phyloP scores from a whole-genome alignment of 2,329 filamentous ascomycete species.

The Fusarium stilboides region DNA sequence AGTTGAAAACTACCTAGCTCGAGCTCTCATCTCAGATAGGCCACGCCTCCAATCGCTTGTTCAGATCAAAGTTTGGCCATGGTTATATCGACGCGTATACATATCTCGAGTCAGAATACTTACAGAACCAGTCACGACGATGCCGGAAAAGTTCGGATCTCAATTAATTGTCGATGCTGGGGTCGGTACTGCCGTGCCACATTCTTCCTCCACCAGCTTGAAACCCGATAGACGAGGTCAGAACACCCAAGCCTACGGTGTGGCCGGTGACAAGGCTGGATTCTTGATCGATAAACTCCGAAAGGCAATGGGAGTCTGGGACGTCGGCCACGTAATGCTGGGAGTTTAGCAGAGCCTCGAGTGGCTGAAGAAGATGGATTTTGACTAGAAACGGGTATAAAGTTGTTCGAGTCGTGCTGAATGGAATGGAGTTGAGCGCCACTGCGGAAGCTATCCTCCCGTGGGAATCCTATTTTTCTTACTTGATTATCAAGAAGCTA shows the following conservation, averaged over 20 bases:
- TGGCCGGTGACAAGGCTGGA: slow-evolving; percentile 30
- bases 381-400: slow-evolving; percentile 15
- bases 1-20: neutral
- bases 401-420: slow-evolving; percentile 14
- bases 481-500: slow-evolving; percentile 3
- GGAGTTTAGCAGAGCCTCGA: slow-evolving; percentile 11
- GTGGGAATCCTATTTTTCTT: neutral
- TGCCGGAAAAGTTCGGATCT: slow-evolving; percentile 12
- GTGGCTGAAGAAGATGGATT: slow-evolving; percentile 12
- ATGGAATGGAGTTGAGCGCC: slow-evolving; percentile 38
- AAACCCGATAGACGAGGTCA: slow-evolving; percentile 37
- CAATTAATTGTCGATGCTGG: neutral
- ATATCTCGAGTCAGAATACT: neutral
- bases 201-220: slow-evolving; percentile 10
- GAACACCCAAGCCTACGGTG: slow-evolving; percentile 16
- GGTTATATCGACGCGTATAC: neutral
- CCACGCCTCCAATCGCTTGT: slow-evolving; percentile 17
- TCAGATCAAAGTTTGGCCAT: slow-evolving; percentile 22
- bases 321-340: slow-evolving; percentile 24
- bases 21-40: neutral
- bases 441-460: slow-evolving; percentile 5
- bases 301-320: neutral
- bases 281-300: slow-evolving; percentile 6
- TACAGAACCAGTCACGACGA: neutral
- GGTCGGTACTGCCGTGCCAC: slow-evolving; percentile 25